These are phyloP conservation scores for Phytophthora hibernalis DNA, from an alignment of 352 stramenopile genomes.

Conservation along the genomic window DNA sequence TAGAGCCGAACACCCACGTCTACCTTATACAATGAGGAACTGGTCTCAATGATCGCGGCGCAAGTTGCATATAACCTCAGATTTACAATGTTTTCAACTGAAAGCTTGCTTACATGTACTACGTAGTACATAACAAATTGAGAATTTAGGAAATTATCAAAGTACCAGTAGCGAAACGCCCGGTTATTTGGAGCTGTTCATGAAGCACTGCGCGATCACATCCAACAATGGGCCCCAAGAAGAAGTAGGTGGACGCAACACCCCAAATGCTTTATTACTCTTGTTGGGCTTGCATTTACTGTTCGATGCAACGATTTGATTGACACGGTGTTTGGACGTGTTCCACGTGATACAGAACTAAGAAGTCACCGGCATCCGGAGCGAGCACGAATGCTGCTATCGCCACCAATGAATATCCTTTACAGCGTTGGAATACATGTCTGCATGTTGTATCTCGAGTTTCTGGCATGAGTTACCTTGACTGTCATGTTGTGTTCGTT, in stretches of 20 bases:
- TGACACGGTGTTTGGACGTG: neutral
- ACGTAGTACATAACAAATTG: no score
- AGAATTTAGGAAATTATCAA: no score
- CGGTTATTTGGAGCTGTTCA: constrained; percentile 19
- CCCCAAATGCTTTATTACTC: neutral
- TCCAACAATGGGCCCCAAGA: constrained; percentile 59
- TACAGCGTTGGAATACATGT: neutral
- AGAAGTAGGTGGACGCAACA: constrained; percentile 40
- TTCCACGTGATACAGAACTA: constrained; percentile 23
- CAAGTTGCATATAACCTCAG: no score
- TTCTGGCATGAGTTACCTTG: constrained; percentile 26
- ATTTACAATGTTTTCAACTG: no score
- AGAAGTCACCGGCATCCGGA: constrained; percentile 24
- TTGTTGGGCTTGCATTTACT: neutral
- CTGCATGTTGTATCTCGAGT: constrained; percentile 8
- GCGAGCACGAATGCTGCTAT: constrained; percentile 55
- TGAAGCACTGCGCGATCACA: neutral
- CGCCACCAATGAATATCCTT: constrained; percentile 82
- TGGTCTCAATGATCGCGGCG: neutral
- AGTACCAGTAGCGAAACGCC: neutral
- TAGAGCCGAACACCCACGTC: neutral
- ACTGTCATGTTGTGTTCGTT: constrained; percentile 20
- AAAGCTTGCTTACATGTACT: no score
- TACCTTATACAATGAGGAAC: neutral
- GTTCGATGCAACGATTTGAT: neutral